phyloP scores from a whole-genome alignment of 2,329 filamentous ascomycete genomes.

The Penicillium decumbens region DNA sequence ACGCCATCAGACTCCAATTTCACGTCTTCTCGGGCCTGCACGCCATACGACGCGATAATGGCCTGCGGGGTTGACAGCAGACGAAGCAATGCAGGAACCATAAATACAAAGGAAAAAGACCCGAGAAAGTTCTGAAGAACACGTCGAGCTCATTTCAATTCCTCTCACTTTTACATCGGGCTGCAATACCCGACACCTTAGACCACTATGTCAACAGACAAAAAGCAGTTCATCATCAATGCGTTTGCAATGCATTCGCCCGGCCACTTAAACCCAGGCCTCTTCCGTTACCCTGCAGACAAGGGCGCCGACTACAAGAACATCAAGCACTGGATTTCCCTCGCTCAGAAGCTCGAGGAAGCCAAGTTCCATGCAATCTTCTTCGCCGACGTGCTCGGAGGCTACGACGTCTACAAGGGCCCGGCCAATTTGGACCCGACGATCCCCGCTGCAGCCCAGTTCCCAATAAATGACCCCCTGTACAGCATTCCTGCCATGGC shows the following conservation, averaged over 20 bases:
- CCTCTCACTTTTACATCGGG: neutral
- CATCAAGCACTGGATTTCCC: conserved; percentile 45
- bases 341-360: conserved; percentile 47
- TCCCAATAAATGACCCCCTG: conserved; percentile 43
- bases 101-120: conserved; percentile 4
- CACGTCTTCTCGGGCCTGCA: conserved; percentile 19
- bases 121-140: neutral
- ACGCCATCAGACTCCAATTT: conserved; percentile 26
- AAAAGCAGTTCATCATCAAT: conserved; percentile 45
- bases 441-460: conserved; percentile 40
- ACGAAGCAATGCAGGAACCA: conserved; percentile 5
- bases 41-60: conserved; percentile 6
- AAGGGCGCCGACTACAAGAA: conserved; percentile 40
- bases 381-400: conserved; percentile 49
- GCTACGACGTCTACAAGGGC: conserved; percentile 46
- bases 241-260: conserved; percentile 48
- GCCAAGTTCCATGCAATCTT: conserved; percentile 51
- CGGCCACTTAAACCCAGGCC: conserved; percentile 45
- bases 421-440: conserved; percentile 39
- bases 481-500: conserved; percentile 46
- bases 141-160: neutral
- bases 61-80: conserved; percentile 10
- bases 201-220: conserved; percentile 15
- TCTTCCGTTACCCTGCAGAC: conserved; percentile 36
- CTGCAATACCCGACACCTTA: neutral